These are phyloP conservation scores for Coemansia sp. DNA, from an alignment of 192 early-diverging fungal genomes.

Conservation along the genomic window DNA sequence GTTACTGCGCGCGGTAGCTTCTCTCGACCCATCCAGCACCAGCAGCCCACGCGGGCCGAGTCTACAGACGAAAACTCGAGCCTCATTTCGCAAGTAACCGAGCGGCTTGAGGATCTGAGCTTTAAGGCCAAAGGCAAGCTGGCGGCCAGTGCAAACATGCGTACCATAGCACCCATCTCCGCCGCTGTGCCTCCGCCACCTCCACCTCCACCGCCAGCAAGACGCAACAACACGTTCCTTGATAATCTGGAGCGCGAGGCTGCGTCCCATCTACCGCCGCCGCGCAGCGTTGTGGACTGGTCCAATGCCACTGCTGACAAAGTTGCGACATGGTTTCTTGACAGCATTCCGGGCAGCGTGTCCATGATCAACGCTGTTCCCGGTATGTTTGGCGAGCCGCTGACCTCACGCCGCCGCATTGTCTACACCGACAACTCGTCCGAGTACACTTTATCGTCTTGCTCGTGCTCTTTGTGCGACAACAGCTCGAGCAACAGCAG, in stretches of 20 bases:
- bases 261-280: slow-evolving; percentile 28
- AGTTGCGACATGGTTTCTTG: slow-evolving; percentile 53
- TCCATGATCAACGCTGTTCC: slow-evolving; percentile 35
- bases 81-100: slow-evolving; percentile 47
- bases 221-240: slow-evolving; percentile 6
- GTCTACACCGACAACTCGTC: slow-evolving; percentile 26
- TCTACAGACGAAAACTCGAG: slow-evolving; percentile 31
- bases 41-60: neutral
- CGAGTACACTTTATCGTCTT: slow-evolving; percentile 35
- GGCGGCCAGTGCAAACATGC: neutral
- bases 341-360: slow-evolving; percentile 51
- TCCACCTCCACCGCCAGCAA: neutral
- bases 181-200: neutral
- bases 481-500: neutral
- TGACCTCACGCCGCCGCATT: slow-evolving; percentile 17
- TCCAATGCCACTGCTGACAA: slow-evolving; percentile 39
- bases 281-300: slow-evolving; percentile 49
- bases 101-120: slow-evolving; percentile 33
- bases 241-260: slow-evolving; percentile 28
- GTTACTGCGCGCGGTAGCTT: slow-evolving; percentile 42
- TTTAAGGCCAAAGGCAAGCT: slow-evolving; percentile 12
- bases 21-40: slow-evolving; percentile 17
- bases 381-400: slow-evolving; percentile 33
- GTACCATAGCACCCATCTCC: neutral
- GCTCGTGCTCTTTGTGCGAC: slow-evolving; percentile 38